Conservation (phyloP, 2,329 filamentous ascomycete species). For the Colletotrichum tanaceti region DNA sequence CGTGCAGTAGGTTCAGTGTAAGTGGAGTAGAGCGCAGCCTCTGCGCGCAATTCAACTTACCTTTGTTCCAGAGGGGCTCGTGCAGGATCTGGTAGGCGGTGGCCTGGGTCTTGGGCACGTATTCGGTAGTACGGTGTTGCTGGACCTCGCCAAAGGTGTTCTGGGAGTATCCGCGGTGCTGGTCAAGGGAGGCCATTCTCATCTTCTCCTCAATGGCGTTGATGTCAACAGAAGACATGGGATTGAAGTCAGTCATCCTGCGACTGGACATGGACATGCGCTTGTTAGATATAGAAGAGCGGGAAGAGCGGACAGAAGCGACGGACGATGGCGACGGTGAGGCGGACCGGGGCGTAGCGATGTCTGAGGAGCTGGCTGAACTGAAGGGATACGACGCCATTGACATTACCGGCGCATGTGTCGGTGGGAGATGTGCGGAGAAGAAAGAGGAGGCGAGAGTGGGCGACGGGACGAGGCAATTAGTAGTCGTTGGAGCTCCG, state of each 20-base stretch:
- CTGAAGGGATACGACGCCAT: slow-evolving; percentile 53
- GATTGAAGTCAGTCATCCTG: slow-evolving; percentile 64
- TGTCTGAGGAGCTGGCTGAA: slow-evolving; percentile 61
- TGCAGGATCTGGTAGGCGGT: slow-evolving; percentile 70
- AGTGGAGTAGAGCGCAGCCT: slow-evolving; percentile 20
- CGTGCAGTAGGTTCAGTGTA: slow-evolving; percentile 36
- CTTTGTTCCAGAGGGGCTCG: slow-evolving; percentile 75
- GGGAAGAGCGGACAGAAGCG: slow-evolving; percentile 60
- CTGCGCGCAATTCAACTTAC: slow-evolving; percentile 55
- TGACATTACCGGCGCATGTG: slow-evolving; percentile 41
- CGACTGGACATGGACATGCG: slow-evolving; percentile 63
- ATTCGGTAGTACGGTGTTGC: slow-evolving; percentile 65
- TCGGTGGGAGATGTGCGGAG: slow-evolving; percentile 39
- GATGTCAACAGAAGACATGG: slow-evolving; percentile 68
- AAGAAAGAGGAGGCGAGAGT: slow-evolving; percentile 40
- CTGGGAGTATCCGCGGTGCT: slow-evolving; percentile 70
- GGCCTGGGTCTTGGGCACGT: slow-evolving; percentile 63
- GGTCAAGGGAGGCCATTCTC: slow-evolving; percentile 70
- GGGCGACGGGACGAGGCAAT: slow-evolving; percentile 38
- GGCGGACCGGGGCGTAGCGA: slow-evolving; percentile 65
- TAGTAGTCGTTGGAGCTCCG: slow-evolving; percentile 38
- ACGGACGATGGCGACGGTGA: slow-evolving; percentile 62
- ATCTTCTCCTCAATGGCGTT: slow-evolving; percentile 68
- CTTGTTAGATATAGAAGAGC: slow-evolving; percentile 64
- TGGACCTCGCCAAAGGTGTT: slow-evolving; percentile 67